phyloP scores from a whole-genome alignment of 257 asterid genomes.

The Lantana camara region DNA sequence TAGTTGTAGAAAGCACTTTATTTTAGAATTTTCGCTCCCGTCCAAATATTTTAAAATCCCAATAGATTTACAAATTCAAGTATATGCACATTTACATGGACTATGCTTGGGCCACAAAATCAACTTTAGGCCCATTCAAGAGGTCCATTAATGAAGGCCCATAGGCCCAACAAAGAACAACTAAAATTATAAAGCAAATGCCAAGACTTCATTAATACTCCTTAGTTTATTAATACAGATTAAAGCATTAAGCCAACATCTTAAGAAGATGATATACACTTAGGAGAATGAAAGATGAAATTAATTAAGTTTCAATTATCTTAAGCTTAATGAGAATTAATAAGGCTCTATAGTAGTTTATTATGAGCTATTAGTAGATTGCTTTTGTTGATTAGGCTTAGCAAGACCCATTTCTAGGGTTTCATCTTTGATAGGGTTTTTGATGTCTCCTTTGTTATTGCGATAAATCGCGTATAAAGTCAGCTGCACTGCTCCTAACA shows the following conservation, averaged over 20 bases:
- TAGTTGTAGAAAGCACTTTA: too few relatives aligned
- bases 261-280: constrained; percentile 1
- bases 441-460: constrained; percentile 34
- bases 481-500: constrained; percentile 69
- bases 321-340: neutral
- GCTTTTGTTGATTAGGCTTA: constrained; percentile 24
- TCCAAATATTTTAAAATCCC: too few relatives aligned
- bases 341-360: neutral
- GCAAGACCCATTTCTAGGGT: constrained; percentile 45
- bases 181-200: too few relatives aligned
- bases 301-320: neutral
- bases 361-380: constrained; percentile 10
- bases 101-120: too few relatives aligned
- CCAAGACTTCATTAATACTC: too few relatives aligned
- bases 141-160: too few relatives aligned
- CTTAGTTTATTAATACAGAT: too few relatives aligned
- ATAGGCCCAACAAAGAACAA: too few relatives aligned
- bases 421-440: constrained; percentile 30
- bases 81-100: too few relatives aligned
- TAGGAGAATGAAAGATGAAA: neutral
- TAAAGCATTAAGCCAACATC: neutral
- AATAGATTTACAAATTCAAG: too few relatives aligned
- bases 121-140: too few relatives aligned
- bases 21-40: too few relatives aligned
- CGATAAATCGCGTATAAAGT: constrained; percentile 59